Conservation (phyloP, 768 basidiomycete species). For the Naganishia vaughanmartiniae region DNA sequence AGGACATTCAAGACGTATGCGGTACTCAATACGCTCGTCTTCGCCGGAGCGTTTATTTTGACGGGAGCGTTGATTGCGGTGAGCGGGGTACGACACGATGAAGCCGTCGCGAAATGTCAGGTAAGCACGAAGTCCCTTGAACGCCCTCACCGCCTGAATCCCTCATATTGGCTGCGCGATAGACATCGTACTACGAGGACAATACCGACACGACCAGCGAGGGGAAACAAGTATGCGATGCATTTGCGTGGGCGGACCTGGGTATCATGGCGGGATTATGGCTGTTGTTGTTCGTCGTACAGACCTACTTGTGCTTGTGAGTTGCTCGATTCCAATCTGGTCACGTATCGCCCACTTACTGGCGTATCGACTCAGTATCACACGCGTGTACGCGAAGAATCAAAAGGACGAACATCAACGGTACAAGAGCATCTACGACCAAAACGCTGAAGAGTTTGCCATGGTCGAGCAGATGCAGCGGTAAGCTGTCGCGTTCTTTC, state of each 20-base stretch:
- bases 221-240: constrained; percentile 73
- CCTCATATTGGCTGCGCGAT: background rate
- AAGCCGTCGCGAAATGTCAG: constrained; percentile 68
- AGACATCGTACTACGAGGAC: background rate
- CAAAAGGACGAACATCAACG: constrained; percentile 79
- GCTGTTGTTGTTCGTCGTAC: constrained; percentile 72
- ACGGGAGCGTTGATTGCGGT: constrained; percentile 77
- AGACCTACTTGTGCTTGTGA: constrained; percentile 59
- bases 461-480: constrained; percentile 43
- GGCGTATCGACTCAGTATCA: constrained; percentile 42
- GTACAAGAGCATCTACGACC: constrained; percentile 70
- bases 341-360: constrained; percentile 58
- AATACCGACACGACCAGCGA: constrained; percentile 49
- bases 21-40: constrained; percentile 37
- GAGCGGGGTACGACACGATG: constrained; percentile 72
- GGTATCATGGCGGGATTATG: constrained; percentile 89
- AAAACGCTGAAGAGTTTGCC: constrained; percentile 50
- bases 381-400: constrained; percentile 65
- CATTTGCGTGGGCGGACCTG: constrained; percentile 88
- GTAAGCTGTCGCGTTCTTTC: constrained; percentile 33
- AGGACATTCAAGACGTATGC: constrained; percentile 47
- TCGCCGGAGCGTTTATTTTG: constrained; percentile 64
- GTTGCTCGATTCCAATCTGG: constrained; percentile 35
- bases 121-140: constrained; percentile 38
- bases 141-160: too few relatives aligned